Evolutionary conservation across 345 rosid species (phyloP).

Genomic region (Eucalyptus caleyi): DNA sequence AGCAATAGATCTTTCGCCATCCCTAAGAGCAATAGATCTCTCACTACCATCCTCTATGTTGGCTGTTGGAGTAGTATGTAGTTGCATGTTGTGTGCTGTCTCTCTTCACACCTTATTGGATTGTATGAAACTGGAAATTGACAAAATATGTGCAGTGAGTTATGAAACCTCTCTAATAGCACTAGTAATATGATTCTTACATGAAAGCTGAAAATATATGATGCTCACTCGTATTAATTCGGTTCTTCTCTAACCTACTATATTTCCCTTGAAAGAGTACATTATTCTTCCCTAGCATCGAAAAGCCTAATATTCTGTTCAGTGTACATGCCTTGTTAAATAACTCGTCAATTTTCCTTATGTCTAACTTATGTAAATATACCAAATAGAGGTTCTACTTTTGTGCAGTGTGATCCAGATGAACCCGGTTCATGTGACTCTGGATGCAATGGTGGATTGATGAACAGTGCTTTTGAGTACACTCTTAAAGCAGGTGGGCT

Average conservation of each 20-base stretch:
- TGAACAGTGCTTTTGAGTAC: slow-evolving; percentile 88
- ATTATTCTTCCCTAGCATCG: not conserved
- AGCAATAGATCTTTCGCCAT: not conserved
- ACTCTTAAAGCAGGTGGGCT: slow-evolving; percentile 82
- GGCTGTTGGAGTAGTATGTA: not conserved
- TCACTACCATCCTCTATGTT: not conserved
- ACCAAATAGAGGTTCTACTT: not conserved
- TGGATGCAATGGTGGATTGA: slow-evolving; percentile 88
- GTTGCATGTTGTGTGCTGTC: not conserved
- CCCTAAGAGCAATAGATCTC: not conserved
- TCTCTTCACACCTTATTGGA: not conserved
- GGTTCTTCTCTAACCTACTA: not conserved
- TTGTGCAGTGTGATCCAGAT: slow-evolving; percentile 82
- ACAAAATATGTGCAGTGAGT: not conserved
- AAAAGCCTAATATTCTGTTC: not conserved
- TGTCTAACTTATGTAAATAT: not conserved
- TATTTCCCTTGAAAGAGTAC: not conserved
- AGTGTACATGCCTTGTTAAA: not conserved
- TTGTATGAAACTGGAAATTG: not conserved
- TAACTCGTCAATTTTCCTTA: not conserved
- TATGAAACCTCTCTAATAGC: not conserved
- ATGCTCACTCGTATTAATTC: not conserved
- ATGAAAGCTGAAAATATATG: not conserved
- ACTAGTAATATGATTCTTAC: not conserved
- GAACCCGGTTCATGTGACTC: slow-evolving; percentile 69